These are phyloP conservation scores for Iberis amara DNA, from an alignment of 441 rosid species.

Conservation along the genomic window DNA sequence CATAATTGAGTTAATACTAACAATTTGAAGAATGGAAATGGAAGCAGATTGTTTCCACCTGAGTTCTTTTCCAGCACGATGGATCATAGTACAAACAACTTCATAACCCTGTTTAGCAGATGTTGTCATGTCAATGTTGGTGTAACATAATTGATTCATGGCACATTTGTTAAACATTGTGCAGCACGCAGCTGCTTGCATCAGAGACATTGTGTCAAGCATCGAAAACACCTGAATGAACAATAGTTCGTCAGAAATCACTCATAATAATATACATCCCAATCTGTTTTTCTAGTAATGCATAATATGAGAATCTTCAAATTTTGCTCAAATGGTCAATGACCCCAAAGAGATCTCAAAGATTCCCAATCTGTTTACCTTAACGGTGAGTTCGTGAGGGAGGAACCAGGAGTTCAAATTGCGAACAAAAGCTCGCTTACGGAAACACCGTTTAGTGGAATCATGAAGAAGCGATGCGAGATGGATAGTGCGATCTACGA, in stretches of 20 bases:
- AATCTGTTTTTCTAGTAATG: no score
- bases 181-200: slow-evolving; percentile 63
- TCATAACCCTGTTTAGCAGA: slow-evolving; percentile 59
- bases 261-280: background rate
- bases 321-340: no score
- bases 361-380: slow-evolving; percentile 32
- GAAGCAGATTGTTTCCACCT: slow-evolving; percentile 29
- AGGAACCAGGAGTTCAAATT: slow-evolving; percentile 59
- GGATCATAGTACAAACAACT: slow-evolving; percentile 60
- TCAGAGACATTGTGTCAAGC: slow-evolving; percentile 68
- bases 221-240: slow-evolving; percentile 52
- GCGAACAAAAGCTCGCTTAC: slow-evolving; percentile 60
- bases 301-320: slow-evolving; percentile 4
- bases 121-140: slow-evolving; percentile 56
- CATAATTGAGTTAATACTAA: background rate
- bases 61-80: slow-evolving; percentile 67
- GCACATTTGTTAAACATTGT: slow-evolving; percentile 73
- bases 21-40: background rate
- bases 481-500: slow-evolving; percentile 51
- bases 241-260: background rate
- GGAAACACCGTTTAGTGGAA: slow-evolving; percentile 54
- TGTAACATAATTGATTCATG: slow-evolving; percentile 63
- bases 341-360: no score
- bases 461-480: slow-evolving; percentile 50
- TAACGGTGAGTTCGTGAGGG: slow-evolving; percentile 68